Evolutionary conservation across 768 basidiomycete genomes (phyloP).

Genomic region (Mycena alexandri): DNA sequence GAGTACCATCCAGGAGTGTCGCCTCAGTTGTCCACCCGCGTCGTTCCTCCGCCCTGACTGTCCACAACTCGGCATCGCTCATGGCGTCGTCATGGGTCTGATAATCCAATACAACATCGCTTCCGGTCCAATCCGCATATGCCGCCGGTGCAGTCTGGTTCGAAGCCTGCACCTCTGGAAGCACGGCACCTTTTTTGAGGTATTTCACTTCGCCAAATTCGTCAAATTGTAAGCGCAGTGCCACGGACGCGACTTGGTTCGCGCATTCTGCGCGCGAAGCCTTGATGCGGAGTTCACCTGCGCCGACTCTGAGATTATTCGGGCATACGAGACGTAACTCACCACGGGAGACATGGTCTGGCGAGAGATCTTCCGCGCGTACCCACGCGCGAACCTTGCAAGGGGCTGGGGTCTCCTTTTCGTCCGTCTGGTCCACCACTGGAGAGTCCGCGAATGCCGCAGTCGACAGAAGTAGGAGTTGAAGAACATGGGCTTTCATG

Average conservation of each 20-base stretch:
- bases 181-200: slow-evolving; percentile 18
- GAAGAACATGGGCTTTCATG: too few species aligned
- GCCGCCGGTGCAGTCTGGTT: slow-evolving; percentile 4
- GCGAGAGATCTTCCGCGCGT: too few species aligned
- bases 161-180: slow-evolving; percentile 18
- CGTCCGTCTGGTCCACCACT: too few species aligned
- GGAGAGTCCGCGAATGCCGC: too few species aligned
- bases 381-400: too few species aligned
- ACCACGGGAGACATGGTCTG: too few species aligned
- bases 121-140: not conserved
- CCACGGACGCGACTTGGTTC: slow-evolving; percentile 22
- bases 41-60: slow-evolving; percentile 22
- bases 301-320: not conserved
- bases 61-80: slow-evolving; percentile 19
- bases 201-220: slow-evolving; percentile 31
- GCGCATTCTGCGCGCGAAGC: slow-evolving; percentile 14
- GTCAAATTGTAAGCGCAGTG: slow-evolving; percentile 30
- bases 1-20: slow-evolving; percentile 8
- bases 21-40: slow-evolving; percentile 22
- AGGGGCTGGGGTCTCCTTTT: too few species aligned
- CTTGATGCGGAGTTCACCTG: slow-evolving; percentile 35
- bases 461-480: too few species aligned
- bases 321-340: too few species aligned
- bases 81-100: slow-evolving; percentile 15
- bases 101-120: slow-evolving; percentile 16